Evolutionary conservation across 345 rosid genomes (phyloP), one percentile per base, ranked within the genome.

Genomic region (Ailanthus altissimus): DNA sequence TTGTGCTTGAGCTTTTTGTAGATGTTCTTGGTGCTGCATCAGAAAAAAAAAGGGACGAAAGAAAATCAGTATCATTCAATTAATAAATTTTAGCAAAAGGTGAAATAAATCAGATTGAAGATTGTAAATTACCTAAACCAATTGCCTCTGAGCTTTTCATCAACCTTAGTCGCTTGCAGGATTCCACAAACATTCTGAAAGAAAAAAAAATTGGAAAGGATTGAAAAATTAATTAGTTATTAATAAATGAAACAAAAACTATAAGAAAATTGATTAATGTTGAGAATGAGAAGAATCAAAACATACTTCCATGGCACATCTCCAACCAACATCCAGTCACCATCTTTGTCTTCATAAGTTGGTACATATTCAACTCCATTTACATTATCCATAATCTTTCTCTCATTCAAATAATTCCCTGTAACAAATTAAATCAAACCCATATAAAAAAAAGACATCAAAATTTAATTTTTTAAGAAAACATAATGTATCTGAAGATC

Each of bases 291-390:
- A n/a, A n/a, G n/a, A 3, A 46, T 46, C 54, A 70, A 32, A 74
- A 84, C 94, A 85, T 79, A 94, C 97, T 89, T 78, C 97, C 98
- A 94, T 5, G 97, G 97, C 14, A 92, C 94, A 86, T 94, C 98
- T 15, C 96, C 97, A n/a, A 88, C 84, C 46, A 92, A 58, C 98
- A 94, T 92, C 98, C 91, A 92, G 38, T 94, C 98, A 28, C 95
- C 93, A 60, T 94, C 98, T 72, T 87, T 94, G 76, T 92, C 98
- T 72, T 92, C 92, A 53, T 87, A 94, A 45, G 90, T 90, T 13
- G 94, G 88, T 61, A 88, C 84, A 80, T 85, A 86, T 66, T 94
- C 95, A 13, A 67, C 75, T 36, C 89, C 85, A 72, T 79, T 83
- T 36, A 72, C 76, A 45, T 75, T 64, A 45, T 81, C 86, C 79